Evolutionary conservation across 768 basidiomycete genomes (phyloP).

Genomic region (Tylopilus felleus): DNA sequence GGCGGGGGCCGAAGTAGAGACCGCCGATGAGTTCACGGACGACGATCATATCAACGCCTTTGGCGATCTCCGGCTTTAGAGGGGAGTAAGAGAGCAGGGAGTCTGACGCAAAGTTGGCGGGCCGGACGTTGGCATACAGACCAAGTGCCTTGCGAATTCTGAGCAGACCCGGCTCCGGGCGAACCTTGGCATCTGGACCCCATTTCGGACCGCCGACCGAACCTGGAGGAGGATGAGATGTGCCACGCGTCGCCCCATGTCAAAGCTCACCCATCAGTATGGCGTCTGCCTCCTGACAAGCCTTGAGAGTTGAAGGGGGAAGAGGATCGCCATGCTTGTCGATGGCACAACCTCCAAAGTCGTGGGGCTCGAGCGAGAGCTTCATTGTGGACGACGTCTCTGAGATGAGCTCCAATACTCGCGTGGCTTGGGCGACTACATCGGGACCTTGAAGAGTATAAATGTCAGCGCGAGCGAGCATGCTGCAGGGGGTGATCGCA

Average conservation of each 20-base stretch:
- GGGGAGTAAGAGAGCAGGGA: slow-evolving; percentile 85
- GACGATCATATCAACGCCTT: slow-evolving; percentile 88
- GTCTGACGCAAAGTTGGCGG: slow-evolving; percentile 91
- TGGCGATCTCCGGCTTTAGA: slow-evolving; percentile 78
- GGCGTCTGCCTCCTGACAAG: slow-evolving; percentile 91
- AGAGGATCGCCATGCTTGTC: slow-evolving; percentile 84
- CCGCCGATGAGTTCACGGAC: slow-evolving; percentile 96
- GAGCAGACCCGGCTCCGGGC: slow-evolving; percentile 91
- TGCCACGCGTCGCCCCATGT: background rate
- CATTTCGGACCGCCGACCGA: slow-evolving; percentile 99
- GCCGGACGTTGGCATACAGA: slow-evolving; percentile 97
- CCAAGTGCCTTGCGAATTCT: slow-evolving; percentile 87
- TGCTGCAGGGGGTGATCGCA: slow-evolving; percentile 30
- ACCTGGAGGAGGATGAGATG: slow-evolving; percentile 46
- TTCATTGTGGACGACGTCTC: slow-evolving; percentile 59
- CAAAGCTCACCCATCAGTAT: slow-evolving; percentile 82
- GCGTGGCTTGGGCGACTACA: slow-evolving; percentile 80
- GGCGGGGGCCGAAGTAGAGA: slow-evolving; percentile 90
- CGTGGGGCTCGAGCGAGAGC: slow-evolving; percentile 69
- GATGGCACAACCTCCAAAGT: slow-evolving; percentile 92
- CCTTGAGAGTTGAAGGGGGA: slow-evolving; percentile 78
- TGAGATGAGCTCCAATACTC: slow-evolving; percentile 73
- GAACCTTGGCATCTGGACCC: slow-evolving; percentile 84
- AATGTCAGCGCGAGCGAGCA: background rate
- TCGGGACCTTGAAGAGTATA: slow-evolving; percentile 66